Evolutionary conservation across 495 filamentous ascomycete species (phyloP), one percentile per base, ranked within the genome.

Genomic region (Aspergillus conjunctus): DNA sequence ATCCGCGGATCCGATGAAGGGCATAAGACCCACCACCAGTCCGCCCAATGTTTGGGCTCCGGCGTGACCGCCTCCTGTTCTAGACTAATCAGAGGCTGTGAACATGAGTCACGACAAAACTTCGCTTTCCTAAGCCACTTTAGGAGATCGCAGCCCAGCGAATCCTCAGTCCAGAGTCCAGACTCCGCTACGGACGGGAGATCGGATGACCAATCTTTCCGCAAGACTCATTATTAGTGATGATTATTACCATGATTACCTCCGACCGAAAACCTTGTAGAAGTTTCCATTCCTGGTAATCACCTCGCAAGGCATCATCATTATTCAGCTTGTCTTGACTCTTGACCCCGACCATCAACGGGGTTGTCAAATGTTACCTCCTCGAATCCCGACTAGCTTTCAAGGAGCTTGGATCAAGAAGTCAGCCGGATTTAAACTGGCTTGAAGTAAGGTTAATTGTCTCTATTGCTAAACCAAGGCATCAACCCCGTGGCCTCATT

Each of bases 151-250:
- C 56, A 58, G 43, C 32, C 37, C 33, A 45, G 48, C 48, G 7
- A 48, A 45, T 44, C 17, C 48, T 14, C 22, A 41, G 26, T 6
- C 31, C 20, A 32, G 51, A 41, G 26, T 6, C 31, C 20, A 32
- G 51, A 30, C 7, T 18, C 32, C 56, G 55, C 22, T 21, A 39
- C 22, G 21, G 43, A 32, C 20, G 45, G 43, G 15, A 32, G 17
- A 21, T 50, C 58, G 53, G 62, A 60, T 64, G 62, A 64, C 62
- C 62, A 64, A 64, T 64, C 62, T 57, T 60, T 64, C 62, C 62
- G 62, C 48, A 9, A 39, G 46, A 46, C 51, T 60, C 33, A 37
- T 46, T 51, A 37, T 46, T 51, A 34, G 12, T 49, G 54, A 37
- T 12, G 22, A 48, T 48, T 48, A 18, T 5, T 26, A 26, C 2